Conservation (phyloP, 305 asterid genomes). For the Ajuga reptans region DNA sequence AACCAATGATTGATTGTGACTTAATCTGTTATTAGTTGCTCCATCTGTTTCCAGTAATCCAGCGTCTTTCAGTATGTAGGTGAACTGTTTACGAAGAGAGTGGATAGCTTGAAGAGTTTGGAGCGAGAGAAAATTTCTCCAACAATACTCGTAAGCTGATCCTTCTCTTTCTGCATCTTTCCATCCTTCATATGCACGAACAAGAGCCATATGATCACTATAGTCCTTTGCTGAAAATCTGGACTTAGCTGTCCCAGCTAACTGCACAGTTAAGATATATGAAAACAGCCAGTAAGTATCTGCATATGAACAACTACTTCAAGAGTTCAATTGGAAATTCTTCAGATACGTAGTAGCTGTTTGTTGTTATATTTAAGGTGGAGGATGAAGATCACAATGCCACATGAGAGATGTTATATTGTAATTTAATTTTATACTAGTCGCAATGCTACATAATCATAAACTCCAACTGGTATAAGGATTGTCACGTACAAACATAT, state of each 20-base stretch:
- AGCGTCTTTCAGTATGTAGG: conserved; percentile 82
- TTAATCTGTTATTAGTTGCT: conserved; percentile 57
- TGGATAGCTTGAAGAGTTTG: conserved; percentile 98
- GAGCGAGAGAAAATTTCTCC: conserved; percentile 91
- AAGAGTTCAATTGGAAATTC: neutral
- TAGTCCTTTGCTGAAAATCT: conserved; percentile 98
- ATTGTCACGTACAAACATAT: neutral
- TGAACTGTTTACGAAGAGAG: conserved; percentile 91
- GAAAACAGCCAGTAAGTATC: conserved; percentile 21
- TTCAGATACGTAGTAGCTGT: neutral
- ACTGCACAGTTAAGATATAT: conserved; percentile 37
- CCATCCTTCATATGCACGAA: conserved; percentile 99
- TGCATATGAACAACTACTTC: neutral
- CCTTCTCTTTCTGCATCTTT: conserved; percentile 99
- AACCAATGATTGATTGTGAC: conserved; percentile 91
- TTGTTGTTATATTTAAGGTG: neutral
- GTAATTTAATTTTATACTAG: neutral
- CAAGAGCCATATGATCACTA: conserved; percentile 99
- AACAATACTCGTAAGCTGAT: conserved; percentile 88
- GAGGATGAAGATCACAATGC: neutral
- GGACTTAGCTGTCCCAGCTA: conserved; percentile 91
- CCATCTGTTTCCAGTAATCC: conserved; percentile 64
- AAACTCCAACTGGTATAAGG: neutral
- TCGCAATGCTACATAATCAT: neutral
- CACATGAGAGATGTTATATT: neutral